Percentiles rank a stretch among this genome's conserved stretches.
These are phyloP conservation scores for Bretziella fagacearum DNA, from an alignment of 2,329 filamentous ascomycete genomes.

Conservation along the genomic window DNA sequence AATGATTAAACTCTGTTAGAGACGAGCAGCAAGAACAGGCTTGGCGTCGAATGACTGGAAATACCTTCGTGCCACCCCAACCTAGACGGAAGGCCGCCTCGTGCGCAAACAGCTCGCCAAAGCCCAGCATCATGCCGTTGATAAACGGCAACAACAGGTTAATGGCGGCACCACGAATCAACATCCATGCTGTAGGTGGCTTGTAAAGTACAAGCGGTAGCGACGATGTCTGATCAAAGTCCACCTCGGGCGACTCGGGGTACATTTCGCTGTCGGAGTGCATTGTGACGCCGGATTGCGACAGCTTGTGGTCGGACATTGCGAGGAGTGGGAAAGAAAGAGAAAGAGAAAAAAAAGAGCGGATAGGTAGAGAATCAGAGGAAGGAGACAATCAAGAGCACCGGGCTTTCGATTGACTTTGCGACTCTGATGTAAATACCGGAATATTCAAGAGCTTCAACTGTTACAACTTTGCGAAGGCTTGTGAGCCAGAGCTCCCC, in stretches of 20 bases:
- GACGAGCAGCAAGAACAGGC: conserved; percentile 12
- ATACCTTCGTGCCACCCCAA: conserved; percentile 86
- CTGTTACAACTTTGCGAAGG: background rate
- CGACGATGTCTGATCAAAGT: conserved; percentile 40
- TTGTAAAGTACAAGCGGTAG: conserved; percentile 67
- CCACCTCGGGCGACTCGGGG: conserved; percentile 48
- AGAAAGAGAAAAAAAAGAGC: background rate
- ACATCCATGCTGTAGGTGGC: conserved; percentile 70
- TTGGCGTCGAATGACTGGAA: conserved; percentile 18
- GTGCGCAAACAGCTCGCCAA: conserved; percentile 91
- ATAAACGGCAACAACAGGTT: conserved; percentile 91
- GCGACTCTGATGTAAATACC: background rate
- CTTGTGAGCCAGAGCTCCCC: no score
- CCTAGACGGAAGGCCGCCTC: conserved; percentile 85
- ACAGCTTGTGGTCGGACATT: conserved; percentile 23
- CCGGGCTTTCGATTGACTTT: background rate
- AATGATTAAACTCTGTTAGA: conserved; percentile 10
- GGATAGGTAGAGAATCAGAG: background rate
- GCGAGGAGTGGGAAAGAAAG: no score
- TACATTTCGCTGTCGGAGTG: conserved; percentile 75
- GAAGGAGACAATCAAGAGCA: background rate
- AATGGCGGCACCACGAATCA: conserved; percentile 79
- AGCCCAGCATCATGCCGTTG: conserved; percentile 95
- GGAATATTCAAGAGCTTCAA: background rate
- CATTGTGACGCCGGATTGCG: conserved; percentile 60